Percentiles rank a stretch among this genome's conserved stretches.
Evolutionary conservation across 2,329 filamentous ascomycete genomes (phyloP).

Genomic region (Beauveria sp.): DNA sequence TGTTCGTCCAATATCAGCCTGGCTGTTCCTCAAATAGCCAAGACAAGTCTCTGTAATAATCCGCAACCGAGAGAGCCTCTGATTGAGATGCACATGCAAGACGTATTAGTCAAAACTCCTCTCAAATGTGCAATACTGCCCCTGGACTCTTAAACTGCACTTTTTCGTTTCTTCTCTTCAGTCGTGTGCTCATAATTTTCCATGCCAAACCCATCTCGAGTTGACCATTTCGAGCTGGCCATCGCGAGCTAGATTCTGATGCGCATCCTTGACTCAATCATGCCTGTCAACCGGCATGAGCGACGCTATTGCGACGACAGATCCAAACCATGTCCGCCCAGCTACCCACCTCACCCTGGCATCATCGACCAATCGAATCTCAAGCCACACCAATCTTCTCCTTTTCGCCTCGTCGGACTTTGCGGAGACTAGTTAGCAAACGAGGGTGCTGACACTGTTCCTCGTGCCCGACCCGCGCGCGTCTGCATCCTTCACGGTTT

Average conservation of each 20-base stretch:
- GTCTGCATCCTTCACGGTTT: constrained; percentile 1
- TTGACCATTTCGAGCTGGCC: no score
- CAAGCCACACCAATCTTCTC: neutral
- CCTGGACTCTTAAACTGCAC: no score
- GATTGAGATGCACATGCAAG: no score
- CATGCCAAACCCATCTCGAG: no score
- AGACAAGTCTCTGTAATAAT: neutral
- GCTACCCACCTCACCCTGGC: neutral
- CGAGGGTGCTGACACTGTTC: constrained; percentile 3
- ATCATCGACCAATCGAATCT: neutral
- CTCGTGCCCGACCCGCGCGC: constrained; percentile 1
- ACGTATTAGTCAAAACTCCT: no score
- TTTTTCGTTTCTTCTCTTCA: no score
- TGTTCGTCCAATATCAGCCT: constrained; percentile 8
- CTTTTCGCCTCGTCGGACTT: neutral
- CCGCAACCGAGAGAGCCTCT: no score
- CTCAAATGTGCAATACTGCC: no score
- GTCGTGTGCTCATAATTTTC: no score
- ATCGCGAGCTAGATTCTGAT: neutral
- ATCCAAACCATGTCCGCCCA: neutral
- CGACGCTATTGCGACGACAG: neutral
- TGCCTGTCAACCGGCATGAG: no score
- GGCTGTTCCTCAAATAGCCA: neutral
- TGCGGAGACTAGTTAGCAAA: neutral
- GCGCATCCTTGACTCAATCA: no score